phyloP scores from a whole-genome alignment of 257 asterid species.

The Plantago major region DNA sequence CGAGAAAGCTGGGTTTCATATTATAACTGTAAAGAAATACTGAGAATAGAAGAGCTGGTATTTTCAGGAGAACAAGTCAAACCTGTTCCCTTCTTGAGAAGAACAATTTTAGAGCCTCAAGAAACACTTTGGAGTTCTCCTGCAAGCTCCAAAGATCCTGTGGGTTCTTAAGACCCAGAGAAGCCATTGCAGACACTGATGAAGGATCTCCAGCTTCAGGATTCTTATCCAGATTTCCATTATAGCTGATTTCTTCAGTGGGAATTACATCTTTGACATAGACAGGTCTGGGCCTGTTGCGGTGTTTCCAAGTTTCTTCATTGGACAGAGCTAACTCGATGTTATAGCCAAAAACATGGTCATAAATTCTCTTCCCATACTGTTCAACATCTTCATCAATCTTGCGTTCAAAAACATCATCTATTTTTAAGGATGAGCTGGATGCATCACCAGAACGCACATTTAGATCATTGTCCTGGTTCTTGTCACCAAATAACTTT shows the following conservation, averaged over 20 bases:
- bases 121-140: constrained; percentile 78
- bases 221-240: constrained; percentile 58
- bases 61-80: constrained; percentile 12
- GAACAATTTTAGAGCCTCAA: constrained; percentile 74
- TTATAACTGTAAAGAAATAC: background rate
- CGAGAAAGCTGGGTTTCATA: constrained; percentile 10
- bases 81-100: constrained; percentile 75
- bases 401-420: constrained; percentile 71
- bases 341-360: constrained; percentile 95
- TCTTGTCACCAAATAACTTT: constrained; percentile 87
- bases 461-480: constrained; percentile 85
- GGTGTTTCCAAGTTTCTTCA: constrained; percentile 89
- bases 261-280: constrained; percentile 59
- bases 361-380: constrained; percentile 85
- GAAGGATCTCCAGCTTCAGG: constrained; percentile 39
- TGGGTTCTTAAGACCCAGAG: constrained; percentile 78
- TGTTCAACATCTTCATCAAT: constrained; percentile 59
- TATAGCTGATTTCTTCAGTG: constrained; percentile 40
- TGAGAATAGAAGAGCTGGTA: constrained; percentile 18
- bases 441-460: constrained; percentile 76
- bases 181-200: constrained; percentile 76
- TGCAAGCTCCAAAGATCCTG: constrained; percentile 92
- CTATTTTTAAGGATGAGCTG: constrained; percentile 51
- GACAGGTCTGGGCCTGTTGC: constrained; percentile 82
- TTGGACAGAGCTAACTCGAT: constrained; percentile 87